Evolutionary conservation across 2,329 filamentous ascomycete species (phyloP), one percentile per base, ranked within the genome.

Genomic region (Venturia oleaginea): DNA sequence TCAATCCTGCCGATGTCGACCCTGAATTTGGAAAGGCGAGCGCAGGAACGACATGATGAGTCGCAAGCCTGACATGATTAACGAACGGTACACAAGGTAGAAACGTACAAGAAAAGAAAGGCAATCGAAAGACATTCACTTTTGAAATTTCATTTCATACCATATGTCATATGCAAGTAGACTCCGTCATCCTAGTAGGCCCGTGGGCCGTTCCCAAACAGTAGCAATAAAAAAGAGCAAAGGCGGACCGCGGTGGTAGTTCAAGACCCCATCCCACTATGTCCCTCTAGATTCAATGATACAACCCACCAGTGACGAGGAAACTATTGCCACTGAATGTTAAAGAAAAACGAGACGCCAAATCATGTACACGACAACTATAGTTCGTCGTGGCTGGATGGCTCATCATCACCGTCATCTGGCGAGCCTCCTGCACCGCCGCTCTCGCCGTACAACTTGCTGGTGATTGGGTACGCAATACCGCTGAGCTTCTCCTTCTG

Each of bases 401-500:
- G 74, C 70, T 78, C 89, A 70, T 92, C 89, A 69, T 91, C 89
- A 68, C 80, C 83, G 66, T 81, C 84, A 70, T 82, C 84, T 62
- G 77, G 75, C 74, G 77, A 77, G 68, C 83, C 86, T 70, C 84
- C 87, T 71, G 76, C 78, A 69, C 85, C 72, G 67, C 72, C 86
- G 72, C 83, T 82, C 71, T 82, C 78, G 70, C 77, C 81, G 83
- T 97, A 97, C 74, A 97, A 85, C 87, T 99, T 99, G 83, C 91
- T 96, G 72, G 94, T 99, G 81, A 99, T 99, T 71, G 94, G 94
- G 83, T 97, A 97, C 64, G 94, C 94, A 69, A 97, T 90, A 78
- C 90, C 89, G 72, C 90, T 95, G 71, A 99, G 86, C 86, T 97
- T 97, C 89, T 99, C 93, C 84, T 95, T 96, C 84, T 97, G 93